phyloP scores from a whole-genome alignment of 495 filamentous ascomycete genomes.

The Aspergillus kassunensis region DNA sequence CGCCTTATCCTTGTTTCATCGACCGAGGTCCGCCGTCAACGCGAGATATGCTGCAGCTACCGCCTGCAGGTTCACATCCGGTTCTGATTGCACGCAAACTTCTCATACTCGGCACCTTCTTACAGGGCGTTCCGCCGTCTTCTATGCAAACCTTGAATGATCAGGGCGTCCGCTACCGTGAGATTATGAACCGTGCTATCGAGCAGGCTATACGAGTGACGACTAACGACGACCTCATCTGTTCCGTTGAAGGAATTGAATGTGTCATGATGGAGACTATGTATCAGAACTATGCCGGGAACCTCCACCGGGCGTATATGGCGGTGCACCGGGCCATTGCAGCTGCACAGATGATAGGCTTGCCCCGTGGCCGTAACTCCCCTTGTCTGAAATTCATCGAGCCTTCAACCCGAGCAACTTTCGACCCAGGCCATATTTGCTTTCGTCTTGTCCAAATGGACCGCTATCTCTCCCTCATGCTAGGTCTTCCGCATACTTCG shows the following conservation, averaged over 20 bases:
- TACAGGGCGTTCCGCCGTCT: slow-evolving; percentile 35
- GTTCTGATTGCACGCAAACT: slow-evolving; percentile 44
- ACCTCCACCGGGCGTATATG: slow-evolving; percentile 42
- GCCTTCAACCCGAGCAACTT: slow-evolving; percentile 6
- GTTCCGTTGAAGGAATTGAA: slow-evolving; percentile 45
- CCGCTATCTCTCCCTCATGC: slow-evolving; percentile 42
- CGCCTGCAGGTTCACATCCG: slow-evolving; percentile 36
- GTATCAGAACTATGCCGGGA: slow-evolving; percentile 44
- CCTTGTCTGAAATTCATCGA: slow-evolving; percentile 15
- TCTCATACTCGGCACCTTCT: slow-evolving; percentile 36
- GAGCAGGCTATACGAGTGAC: slow-evolving; percentile 41
- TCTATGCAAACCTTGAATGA: slow-evolving; percentile 6
- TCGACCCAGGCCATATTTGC: slow-evolving; percentile 23
- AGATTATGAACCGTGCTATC: slow-evolving; percentile 30
- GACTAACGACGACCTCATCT: slow-evolving; percentile 41
- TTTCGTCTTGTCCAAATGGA: slow-evolving; percentile 32
- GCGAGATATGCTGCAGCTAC: slow-evolving; percentile 30
- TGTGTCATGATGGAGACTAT: slow-evolving; percentile 46
- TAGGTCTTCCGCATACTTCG: slow-evolving; percentile 44
- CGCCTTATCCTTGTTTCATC: slow-evolving; percentile 15
- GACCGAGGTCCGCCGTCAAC: slow-evolving; percentile 14
- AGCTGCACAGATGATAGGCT: slow-evolving; percentile 7
- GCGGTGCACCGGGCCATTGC: slow-evolving; percentile 34
- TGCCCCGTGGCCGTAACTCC: slow-evolving; percentile 2
- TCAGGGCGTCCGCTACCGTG: slow-evolving; percentile 6